phyloP scores from a whole-genome alignment of 1,284 basidiomycete genomes.

The Cryptococcus sp. region DNA sequence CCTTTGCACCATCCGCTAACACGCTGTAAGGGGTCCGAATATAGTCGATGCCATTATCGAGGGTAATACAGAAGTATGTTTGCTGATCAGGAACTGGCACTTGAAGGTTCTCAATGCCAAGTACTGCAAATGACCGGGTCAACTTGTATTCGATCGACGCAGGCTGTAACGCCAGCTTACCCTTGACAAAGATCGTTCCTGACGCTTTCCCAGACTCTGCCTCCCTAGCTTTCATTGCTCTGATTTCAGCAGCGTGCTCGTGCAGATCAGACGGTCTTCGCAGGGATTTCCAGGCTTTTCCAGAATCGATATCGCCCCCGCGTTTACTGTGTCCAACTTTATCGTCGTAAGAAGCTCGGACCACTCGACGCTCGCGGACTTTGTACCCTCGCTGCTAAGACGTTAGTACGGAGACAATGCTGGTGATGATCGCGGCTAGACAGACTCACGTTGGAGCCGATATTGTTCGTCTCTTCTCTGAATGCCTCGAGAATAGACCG shows the following conservation, averaged over 20 bases:
- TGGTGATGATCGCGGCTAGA: neutral
- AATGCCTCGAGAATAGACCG: slow-evolving; percentile 46
- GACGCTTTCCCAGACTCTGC: slow-evolving; percentile 70
- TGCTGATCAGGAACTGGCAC: slow-evolving; percentile 72
- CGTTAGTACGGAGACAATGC: no score
- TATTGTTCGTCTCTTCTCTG: slow-evolving; percentile 44
- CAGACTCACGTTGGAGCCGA: slow-evolving; percentile 39
- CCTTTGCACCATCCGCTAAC: slow-evolving; percentile 65
- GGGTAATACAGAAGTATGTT: slow-evolving; percentile 79
- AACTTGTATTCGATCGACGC: neutral
- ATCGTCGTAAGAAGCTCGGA: slow-evolving; percentile 77
- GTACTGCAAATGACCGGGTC: slow-evolving; percentile 58
- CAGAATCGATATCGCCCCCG: slow-evolving; percentile 71
- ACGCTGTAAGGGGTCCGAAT: slow-evolving; percentile 84
- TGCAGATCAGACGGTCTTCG: slow-evolving; percentile 93
- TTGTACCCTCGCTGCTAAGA: slow-evolving; percentile 58
- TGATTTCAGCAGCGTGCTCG: slow-evolving; percentile 85
- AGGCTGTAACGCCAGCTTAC: slow-evolving; percentile 51
- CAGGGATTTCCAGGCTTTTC: slow-evolving; percentile 84
- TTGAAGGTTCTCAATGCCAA: slow-evolving; percentile 69
- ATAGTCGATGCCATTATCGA: slow-evolving; percentile 96
- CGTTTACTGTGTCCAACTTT: slow-evolving; percentile 68
- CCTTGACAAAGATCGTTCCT: slow-evolving; percentile 92
- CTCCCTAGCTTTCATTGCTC: slow-evolving; percentile 73
- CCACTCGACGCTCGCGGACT: slow-evolving; percentile 68